Evolutionary conservation across 1,284 basidiomycete species (phyloP), one percentile per base, ranked within the genome.

Genomic region (Sphagnurus paluster): DNA sequence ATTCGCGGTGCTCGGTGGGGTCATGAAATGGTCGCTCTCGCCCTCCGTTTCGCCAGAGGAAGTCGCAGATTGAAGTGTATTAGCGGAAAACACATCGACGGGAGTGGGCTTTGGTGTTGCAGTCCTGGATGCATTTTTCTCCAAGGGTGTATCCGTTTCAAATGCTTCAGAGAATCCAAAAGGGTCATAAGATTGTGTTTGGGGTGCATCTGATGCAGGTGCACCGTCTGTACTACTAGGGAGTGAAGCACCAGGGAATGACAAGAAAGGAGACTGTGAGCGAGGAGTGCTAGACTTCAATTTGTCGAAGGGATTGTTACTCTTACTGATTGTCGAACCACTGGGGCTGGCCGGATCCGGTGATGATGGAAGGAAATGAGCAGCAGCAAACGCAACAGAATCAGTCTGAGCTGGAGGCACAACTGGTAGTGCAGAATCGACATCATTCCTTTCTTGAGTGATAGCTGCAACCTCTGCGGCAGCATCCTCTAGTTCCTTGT

Each of bases 251-350:
- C 71, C 67, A 24, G 71, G 63, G 54, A 83, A 76, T 2, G 80
- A 68, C 44, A 75, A 61, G 61, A 84, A 84, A 1, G 76, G 70
- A 51, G 84, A 84, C 53, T 79, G 72, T 2, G 82, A 73, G 33
- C 77, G 75, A 38, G 75, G 74, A 10, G 70, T 58, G 8, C 72
- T 66, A 38, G 71, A 62, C 65, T 73, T 71, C 1, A 95, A 68
- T 32, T 89, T 74, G 54, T 94, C 95, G 61, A 99, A 99, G 0
- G 96, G 96, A 64, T 99, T 99, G 59, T 86, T 96, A 58, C 90
- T 94, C 68, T 89, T 87, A 34, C 74, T 28, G 60, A 71, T 6
- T 52, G 63, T 46, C 53, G 66, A 52, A 58, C 65, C 55, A 23
- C 59, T 47, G 6, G 69, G 66, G 35, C 69, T 71, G 20, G 75